Base-by-base conservation (phyloP, 2,329 filamentous ascomycete species). In the Claviceps maximensis region DNA sequence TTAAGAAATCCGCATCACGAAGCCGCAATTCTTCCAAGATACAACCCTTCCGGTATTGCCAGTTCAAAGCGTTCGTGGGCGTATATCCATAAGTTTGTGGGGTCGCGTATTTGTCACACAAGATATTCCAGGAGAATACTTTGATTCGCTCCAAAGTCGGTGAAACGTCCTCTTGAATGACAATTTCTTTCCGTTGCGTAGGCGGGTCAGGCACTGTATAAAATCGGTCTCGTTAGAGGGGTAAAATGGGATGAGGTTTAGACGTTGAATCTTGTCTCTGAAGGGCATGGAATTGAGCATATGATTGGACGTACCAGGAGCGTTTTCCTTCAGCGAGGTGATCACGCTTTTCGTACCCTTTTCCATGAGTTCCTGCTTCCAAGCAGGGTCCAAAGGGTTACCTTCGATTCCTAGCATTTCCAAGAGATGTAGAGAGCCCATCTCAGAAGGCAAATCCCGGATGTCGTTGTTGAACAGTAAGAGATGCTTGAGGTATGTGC, bases 81-180 rank as follows among this genome's bases (percentile, higher is more conserved):
- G 89, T 91, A 67, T 97, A 97, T 45, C 91, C 91, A 65, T 96
- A 97, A 57, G 87, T 82, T 52, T 83, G 77, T 52, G 82, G 77
- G 0, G 90, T 96, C 4, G 90, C 90, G 61, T 93, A 95, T 63
- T 89, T 88, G 69, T 96, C 89, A 69, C 91, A 96, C 12, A 98
- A 78, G 47, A 91, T 95, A 67, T 98, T 98, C 83, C 93, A 96
- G 23, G 88, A 94, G 56, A 97, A 76, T 9, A 95, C 84, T 54
- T 87, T 88, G 65, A 97, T 82, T 51, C 82, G 84, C 63, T 96
- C 81, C 57, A 80, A 68, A 52, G 65, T 74, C 1, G 75, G 61
- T 67, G 72, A 76, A 53, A 75, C 74, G 57, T 85, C 84, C 67
- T 82, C 80, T 60, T 82, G 84, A 25, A 97, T 79, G n/a, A 86